phyloP scores from a whole-genome alignment of 148 eudicot genomes.

The Pouteria glomerata region DNA sequence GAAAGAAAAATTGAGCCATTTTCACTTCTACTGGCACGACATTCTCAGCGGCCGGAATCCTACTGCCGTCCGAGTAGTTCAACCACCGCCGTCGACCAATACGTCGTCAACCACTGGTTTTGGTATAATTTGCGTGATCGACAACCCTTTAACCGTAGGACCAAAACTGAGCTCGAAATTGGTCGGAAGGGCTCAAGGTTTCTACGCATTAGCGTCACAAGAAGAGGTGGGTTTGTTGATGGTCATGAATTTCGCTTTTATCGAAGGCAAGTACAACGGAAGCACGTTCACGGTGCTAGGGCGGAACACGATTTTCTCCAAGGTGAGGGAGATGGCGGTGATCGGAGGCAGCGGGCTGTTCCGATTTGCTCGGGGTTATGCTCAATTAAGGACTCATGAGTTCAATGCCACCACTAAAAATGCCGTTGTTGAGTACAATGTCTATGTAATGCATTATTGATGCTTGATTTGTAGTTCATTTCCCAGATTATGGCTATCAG shows the following conservation, averaged over 20 bases:
- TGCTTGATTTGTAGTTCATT: too few relatives aligned
- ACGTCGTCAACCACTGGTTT: constrained; percentile 26
- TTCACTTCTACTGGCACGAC: constrained; percentile 36
- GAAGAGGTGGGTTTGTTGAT: constrained; percentile 26
- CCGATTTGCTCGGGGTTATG: too few relatives aligned
- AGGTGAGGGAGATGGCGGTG: constrained; percentile 38
- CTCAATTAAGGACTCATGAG: constrained; percentile 13
- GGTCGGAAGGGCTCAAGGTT: constrained; percentile 40
- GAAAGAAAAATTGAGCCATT: constrained; percentile 24
- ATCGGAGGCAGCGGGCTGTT: constrained; percentile 40
- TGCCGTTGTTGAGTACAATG: too few relatives aligned
- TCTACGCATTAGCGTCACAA: constrained; percentile 26
- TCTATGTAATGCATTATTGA: constrained; percentile 33
- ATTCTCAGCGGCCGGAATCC: constrained; percentile 20
- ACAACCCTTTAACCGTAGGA: constrained; percentile 28
- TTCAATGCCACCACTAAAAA: constrained; percentile 17
- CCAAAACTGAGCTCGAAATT: constrained; percentile 21
- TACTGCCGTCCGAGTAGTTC: constrained; percentile 3
- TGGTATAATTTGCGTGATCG: constrained; percentile 33
- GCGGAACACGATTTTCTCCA: constrained; percentile 17
- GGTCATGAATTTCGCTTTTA: constrained; percentile 38
- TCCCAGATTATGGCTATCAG: too few relatives aligned
- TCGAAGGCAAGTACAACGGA: constrained; percentile 36
- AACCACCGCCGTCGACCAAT: constrained; percentile 14
- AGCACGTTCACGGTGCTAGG: constrained; percentile 33